Percentiles rank a stretch among this genome's conserved stretches.
Evolutionary conservation across 805 yeast species (phyloP).

Genomic region (Ogataea parapolymorpha): DNA sequence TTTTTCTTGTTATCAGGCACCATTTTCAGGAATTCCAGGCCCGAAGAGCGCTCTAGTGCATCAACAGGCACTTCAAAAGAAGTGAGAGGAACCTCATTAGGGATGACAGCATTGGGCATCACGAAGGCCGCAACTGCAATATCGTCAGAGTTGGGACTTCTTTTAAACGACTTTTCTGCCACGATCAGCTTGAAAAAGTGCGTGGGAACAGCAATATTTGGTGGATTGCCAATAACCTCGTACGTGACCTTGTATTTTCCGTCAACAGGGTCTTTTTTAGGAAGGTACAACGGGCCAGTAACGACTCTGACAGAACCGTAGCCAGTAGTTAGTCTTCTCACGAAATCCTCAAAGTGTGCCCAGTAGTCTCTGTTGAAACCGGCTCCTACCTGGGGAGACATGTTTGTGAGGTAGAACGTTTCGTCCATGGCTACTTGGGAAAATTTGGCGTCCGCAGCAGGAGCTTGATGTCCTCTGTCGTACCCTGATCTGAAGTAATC

Average conservation of each 20-base stretch:
- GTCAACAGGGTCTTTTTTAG: slow-evolving; percentile 65
- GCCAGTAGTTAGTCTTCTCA: slow-evolving; percentile 67
- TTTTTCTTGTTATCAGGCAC: slow-evolving; percentile 55
- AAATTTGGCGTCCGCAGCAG: slow-evolving; percentile 96
- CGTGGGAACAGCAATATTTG: slow-evolving; percentile 94
- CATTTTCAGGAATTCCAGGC: slow-evolving; percentile 72
- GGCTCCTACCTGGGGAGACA: slow-evolving; percentile 96
- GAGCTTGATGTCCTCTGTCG: slow-evolving; percentile 96
- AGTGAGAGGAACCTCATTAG: slow-evolving; percentile 66
- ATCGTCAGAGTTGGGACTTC: slow-evolving; percentile 35
- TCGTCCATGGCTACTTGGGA: slow-evolving; percentile 92
- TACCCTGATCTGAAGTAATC: slow-evolving; percentile 95
- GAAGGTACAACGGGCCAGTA: slow-evolving; percentile 92
- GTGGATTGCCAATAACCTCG: slow-evolving; percentile 96
- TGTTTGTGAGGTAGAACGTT: slow-evolving; percentile 84
- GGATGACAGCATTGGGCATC: slow-evolving; percentile 79
- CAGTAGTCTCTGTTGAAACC: slow-evolving; percentile 97
- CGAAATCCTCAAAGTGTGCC: slow-evolving; percentile 94
- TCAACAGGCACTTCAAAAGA: slow-evolving; percentile 85
- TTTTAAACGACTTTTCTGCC: slow-evolving; percentile 58
- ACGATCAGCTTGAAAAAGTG: slow-evolving; percentile 91
- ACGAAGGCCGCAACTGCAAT: slow-evolving; percentile 90
- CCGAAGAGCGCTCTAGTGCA: slow-evolving; percentile 83
- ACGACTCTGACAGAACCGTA: slow-evolving; percentile 79
- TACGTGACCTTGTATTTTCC: slow-evolving; percentile 83